Conservation (phyloP, 2,329 filamentous ascomycete species). For the Pezicula rhizophila region DNA sequence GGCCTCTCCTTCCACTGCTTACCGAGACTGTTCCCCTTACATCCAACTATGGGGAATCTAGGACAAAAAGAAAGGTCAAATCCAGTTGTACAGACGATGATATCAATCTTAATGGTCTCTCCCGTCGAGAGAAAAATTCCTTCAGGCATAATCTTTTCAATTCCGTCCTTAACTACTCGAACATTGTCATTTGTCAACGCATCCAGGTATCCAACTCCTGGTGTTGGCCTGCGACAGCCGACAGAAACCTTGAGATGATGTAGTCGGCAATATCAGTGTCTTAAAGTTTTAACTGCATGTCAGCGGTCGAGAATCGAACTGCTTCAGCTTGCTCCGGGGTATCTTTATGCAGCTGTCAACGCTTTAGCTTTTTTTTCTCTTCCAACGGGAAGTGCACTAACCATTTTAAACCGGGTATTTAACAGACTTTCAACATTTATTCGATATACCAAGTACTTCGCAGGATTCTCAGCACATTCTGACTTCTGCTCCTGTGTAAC, state of each 20-base stretch:
- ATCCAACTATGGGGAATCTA: not conserved
- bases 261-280: not conserved
- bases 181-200: constrained; percentile 27
- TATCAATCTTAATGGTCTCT: constrained; percentile 36
- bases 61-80: constrained; percentile 39
- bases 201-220: constrained; percentile 32
- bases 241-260: not conserved
- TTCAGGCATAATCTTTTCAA: constrained; percentile 24
- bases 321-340: not conserved
- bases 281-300: not conserved
- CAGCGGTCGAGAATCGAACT: not conserved
- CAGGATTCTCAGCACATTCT: constrained; percentile 11
- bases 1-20: not conserved
- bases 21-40: not conserved
- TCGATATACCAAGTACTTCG: constrained; percentile 8
- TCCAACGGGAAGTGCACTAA: not conserved
- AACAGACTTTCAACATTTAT: constrained; percentile 16
- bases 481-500: constrained; percentile 1
- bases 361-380: not conserved
- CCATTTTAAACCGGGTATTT: constrained; percentile 21
- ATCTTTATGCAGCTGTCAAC: not conserved
- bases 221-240: constrained; percentile 25
- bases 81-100: constrained; percentile 51
- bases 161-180: constrained; percentile 26
- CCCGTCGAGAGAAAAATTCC: constrained; percentile 25